phyloP scores from a whole-genome alignment of 805 yeast genomes.

The Candida coleopterorum region DNA sequence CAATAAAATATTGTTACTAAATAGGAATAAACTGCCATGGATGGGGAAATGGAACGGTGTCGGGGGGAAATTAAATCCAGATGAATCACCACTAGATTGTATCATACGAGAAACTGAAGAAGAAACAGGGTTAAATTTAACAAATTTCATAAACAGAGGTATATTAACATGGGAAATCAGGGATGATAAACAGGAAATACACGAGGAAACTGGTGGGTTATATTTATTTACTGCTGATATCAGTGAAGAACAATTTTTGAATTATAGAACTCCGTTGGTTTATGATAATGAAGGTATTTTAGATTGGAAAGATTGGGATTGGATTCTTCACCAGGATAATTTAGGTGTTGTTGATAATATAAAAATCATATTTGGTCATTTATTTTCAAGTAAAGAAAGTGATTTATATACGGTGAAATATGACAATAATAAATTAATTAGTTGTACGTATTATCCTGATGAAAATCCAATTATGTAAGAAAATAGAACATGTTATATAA shows the following conservation, averaged over 20 bases:
- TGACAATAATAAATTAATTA: constrained; percentile 11
- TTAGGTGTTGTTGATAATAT: constrained; percentile 39
- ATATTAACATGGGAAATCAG: constrained; percentile 28
- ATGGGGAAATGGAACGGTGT: constrained; percentile 48
- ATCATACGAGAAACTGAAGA: constrained; percentile 38
- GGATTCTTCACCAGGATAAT: constrained; percentile 33
- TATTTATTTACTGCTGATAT: constrained; percentile 37
- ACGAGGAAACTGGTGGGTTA: constrained; percentile 28
- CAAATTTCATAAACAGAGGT: constrained; percentile 28
- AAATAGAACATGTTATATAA: too few relatives aligned
- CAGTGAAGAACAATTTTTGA: constrained; percentile 16
- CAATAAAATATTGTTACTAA: constrained; percentile 29
- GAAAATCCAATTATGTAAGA: constrained; percentile 7
- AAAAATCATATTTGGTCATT: constrained; percentile 15
- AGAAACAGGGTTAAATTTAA: constrained; percentile 34
- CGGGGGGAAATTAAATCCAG: constrained; percentile 36
- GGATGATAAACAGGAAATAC: background rate
- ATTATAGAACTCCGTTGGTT: constrained; percentile 24
- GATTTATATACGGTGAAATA: constrained; percentile 25
- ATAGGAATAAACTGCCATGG: constrained; percentile 41
- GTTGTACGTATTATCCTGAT: constrained; percentile 12
- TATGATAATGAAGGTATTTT: constrained; percentile 37
- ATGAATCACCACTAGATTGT: constrained; percentile 34
- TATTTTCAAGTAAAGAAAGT: constrained; percentile 21
- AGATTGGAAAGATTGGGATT: constrained; percentile 36